Percentiles rank a stretch among this genome's conserved stretches.
phyloP scores from a whole-genome alignment of 768 basidiomycete genomes.

The Mrakia blollopis region DNA sequence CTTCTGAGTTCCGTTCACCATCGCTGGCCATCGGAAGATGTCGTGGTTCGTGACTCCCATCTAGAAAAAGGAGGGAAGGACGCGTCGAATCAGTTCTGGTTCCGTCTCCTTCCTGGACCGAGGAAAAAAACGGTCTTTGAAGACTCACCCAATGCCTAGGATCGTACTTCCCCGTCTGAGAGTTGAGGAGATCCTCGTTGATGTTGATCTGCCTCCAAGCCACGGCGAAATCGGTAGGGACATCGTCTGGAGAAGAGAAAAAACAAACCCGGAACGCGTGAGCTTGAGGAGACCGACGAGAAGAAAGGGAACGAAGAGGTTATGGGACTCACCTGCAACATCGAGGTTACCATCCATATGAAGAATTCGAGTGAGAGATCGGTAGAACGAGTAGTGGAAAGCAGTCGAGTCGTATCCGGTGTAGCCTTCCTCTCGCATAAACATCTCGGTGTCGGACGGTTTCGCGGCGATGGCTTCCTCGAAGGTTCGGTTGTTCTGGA shows the following conservation, averaged over 20 bases:
- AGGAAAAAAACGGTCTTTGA: not conserved
- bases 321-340: slow-evolving; percentile 49
- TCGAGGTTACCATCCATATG: slow-evolving; percentile 94
- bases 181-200: slow-evolving; percentile 78
- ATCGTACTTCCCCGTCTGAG: slow-evolving; percentile 60
- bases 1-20: slow-evolving; percentile 70
- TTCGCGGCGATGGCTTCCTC: slow-evolving; percentile 64
- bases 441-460: slow-evolving; percentile 62
- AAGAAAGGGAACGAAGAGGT: too few relatives aligned
- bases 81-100: not conserved
- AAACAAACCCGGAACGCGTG: too few relatives aligned
- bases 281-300: too few relatives aligned
- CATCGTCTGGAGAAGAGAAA: slow-evolving; percentile 48
- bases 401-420: slow-evolving; percentile 71
- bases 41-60: slow-evolving; percentile 93
- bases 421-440: slow-evolving; percentile 62
- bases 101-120: not conserved
- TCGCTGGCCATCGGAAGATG: slow-evolving; percentile 85
- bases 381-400: slow-evolving; percentile 93
- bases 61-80: not conserved
- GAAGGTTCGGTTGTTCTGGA: slow-evolving; percentile 63
- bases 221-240: slow-evolving; percentile 17
- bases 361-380: slow-evolving; percentile 73
- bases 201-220: slow-evolving; percentile 79
- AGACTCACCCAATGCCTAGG: slow-evolving; percentile 57